These are phyloP conservation scores for Boletus reticulatus DNA, from an alignment of 768 basidiomycete genomes.

Conservation along the genomic window DNA sequence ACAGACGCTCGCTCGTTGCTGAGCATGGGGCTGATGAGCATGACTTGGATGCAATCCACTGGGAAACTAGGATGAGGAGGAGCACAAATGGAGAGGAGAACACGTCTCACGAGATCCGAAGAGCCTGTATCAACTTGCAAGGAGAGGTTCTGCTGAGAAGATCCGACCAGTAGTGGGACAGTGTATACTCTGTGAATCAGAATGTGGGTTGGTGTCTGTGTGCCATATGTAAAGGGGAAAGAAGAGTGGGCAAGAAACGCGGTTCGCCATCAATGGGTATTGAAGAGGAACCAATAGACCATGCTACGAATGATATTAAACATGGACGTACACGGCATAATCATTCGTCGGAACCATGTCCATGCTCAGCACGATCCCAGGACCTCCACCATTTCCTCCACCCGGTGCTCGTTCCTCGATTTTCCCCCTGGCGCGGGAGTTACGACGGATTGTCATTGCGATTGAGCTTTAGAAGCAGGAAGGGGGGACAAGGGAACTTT, in stretches of 20 bases:
- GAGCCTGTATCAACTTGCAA: constrained; percentile 83
- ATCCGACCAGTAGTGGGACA: constrained; percentile 55
- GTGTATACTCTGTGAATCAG: constrained; percentile 56
- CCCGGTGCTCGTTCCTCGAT: constrained; percentile 21
- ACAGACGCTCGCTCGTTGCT: constrained; percentile 44
- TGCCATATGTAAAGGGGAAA: not conserved
- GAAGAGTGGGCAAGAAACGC: not conserved
- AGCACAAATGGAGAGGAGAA: not conserved
- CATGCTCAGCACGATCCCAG: constrained; percentile 59
- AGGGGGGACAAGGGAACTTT: not conserved
- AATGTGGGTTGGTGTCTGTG: not conserved
- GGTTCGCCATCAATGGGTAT: not conserved
- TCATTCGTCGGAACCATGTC: constrained; percentile 51
- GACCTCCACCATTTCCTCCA: constrained; percentile 46
- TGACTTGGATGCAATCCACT: constrained; percentile 76
- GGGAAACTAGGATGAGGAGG: not conserved
- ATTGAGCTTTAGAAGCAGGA: not conserved
- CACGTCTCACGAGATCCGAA: constrained; percentile 63
- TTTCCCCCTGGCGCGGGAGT: constrained; percentile 4
- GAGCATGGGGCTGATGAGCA: constrained; percentile 57
- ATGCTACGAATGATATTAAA: not conserved
- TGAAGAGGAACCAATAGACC: not conserved
- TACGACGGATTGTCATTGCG: constrained; percentile 13
- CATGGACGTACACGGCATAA: constrained; percentile 50
- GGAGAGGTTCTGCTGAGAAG: constrained; percentile 46